Conservation (phyloP, 306 rosid genomes). For the Medicago arabica region DNA sequence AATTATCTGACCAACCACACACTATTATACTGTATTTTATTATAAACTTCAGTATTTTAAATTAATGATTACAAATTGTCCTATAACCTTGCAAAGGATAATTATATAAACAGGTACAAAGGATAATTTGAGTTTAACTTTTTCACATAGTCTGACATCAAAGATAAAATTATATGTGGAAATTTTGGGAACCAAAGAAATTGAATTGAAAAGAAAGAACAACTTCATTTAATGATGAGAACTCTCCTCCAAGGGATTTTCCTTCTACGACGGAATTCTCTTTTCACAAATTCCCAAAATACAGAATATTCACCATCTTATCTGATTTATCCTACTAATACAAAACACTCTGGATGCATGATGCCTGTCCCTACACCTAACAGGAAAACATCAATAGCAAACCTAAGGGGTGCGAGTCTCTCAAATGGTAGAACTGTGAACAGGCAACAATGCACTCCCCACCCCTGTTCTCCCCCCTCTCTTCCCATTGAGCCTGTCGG, state of each 20-base stretch:
- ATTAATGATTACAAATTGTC: background rate
- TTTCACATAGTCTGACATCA: background rate
- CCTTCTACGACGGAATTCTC: background rate
- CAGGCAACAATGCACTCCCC: background rate
- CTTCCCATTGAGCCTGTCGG: background rate
- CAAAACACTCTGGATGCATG: background rate
- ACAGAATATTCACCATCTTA: background rate
- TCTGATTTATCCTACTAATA: background rate
- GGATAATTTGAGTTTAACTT: slow-evolving; percentile 28
- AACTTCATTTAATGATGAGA: background rate
- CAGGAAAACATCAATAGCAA: background rate
- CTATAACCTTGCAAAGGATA: background rate
- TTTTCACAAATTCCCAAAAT: background rate
- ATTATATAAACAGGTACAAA: background rate
- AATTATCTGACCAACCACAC: background rate
- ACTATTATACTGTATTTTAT: background rate
- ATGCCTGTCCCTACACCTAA: background rate
- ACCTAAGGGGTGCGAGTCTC: background rate
- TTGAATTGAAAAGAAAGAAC: background rate
- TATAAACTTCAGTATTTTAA: background rate
- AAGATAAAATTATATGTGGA: slow-evolving; percentile 6
- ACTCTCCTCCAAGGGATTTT: background rate
- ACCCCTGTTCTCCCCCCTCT: no score
- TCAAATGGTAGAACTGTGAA: background rate
- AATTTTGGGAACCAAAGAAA: background rate